Evolutionary conservation across 2,329 filamentous ascomycete species (phyloP).

Genomic region (Talaromyces sp.): DNA sequence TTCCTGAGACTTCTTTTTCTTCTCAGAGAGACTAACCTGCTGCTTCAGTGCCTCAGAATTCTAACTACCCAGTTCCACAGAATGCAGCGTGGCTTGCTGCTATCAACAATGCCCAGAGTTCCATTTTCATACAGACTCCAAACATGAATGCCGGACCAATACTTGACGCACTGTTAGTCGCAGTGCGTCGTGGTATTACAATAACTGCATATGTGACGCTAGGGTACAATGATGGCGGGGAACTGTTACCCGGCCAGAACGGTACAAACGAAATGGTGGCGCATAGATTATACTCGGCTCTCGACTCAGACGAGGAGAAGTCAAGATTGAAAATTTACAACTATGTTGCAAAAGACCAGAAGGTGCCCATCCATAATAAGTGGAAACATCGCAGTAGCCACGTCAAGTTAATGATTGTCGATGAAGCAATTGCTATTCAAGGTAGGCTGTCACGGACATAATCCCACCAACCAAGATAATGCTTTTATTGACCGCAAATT

Average conservation of each 20-base stretch:
- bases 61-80: conserved; percentile 60
- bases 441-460: conserved; percentile 27
- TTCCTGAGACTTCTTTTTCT: background rate
- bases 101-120: conserved; percentile 56
- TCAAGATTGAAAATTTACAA: conserved; percentile 56
- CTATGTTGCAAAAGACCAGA: conserved; percentile 71
- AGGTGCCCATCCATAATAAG: conserved; percentile 58
- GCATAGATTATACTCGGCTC: conserved; percentile 50
- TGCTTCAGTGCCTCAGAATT: conserved; percentile 48
- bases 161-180: conserved; percentile 56
- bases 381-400: conserved; percentile 65
- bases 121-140: conserved; percentile 72
- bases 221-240: conserved; percentile 73
- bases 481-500: background rate
- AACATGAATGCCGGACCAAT: conserved; percentile 68
- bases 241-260: conserved; percentile 68
- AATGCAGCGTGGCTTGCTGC: conserved; percentile 70
- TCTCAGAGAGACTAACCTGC: background rate
- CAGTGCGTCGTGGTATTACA: conserved; percentile 60
- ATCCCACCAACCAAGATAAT: background rate
- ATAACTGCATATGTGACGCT: conserved; percentile 68
- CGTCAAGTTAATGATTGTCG: conserved; percentile 70
- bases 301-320: conserved; percentile 48
- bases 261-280: conserved; percentile 70
- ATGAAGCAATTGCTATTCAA: conserved; percentile 62